phyloP scores from a whole-genome alignment of 768 basidiomycete species.

The Trametes gibbosa region DNA sequence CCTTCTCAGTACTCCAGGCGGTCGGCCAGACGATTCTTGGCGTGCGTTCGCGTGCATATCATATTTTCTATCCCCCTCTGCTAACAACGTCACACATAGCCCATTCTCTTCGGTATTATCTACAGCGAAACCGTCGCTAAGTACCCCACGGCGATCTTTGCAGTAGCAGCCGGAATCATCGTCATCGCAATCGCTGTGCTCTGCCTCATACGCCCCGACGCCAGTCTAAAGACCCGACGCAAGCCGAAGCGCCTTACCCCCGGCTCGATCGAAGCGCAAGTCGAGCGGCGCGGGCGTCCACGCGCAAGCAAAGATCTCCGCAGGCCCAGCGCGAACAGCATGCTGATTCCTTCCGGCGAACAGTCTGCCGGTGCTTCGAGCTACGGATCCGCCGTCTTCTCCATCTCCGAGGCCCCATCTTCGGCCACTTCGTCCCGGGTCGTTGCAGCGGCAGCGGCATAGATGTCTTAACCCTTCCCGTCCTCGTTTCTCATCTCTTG shows the following conservation, averaged over 20 bases:
- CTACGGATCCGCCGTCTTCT: conserved; percentile 2
- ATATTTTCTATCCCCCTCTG: conserved; percentile 2
- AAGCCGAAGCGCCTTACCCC: conserved; percentile 12
- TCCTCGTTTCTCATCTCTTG: background rate
- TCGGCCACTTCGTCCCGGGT: background rate
- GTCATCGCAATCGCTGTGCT: conserved; percentile 47
- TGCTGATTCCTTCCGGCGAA: background rate
- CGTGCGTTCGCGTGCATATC: conserved; percentile 28
- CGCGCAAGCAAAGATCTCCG: conserved; percentile 39
- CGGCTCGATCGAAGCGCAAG: conserved; percentile 20
- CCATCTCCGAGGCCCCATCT: background rate
- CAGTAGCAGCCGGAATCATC: conserved; percentile 54
- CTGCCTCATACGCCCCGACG: conserved; percentile 38
- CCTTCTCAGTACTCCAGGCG: conserved; percentile 65
- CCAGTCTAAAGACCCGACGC: conserved; percentile 21
- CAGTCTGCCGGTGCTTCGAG: background rate
- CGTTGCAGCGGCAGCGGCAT: background rate
- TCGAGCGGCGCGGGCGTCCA: conserved; percentile 28
- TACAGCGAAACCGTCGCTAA: conserved; percentile 62
- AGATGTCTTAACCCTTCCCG: background rate
- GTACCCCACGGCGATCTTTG: conserved; percentile 70
- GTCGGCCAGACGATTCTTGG: conserved; percentile 60
- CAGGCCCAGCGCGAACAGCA: conserved; percentile 6
- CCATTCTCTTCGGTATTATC: conserved; percentile 62
- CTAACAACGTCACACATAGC: conserved; percentile 39